Base-by-base conservation (phyloP, 371 early-diverging fungal species). In the Mortierella sp. region DNA sequence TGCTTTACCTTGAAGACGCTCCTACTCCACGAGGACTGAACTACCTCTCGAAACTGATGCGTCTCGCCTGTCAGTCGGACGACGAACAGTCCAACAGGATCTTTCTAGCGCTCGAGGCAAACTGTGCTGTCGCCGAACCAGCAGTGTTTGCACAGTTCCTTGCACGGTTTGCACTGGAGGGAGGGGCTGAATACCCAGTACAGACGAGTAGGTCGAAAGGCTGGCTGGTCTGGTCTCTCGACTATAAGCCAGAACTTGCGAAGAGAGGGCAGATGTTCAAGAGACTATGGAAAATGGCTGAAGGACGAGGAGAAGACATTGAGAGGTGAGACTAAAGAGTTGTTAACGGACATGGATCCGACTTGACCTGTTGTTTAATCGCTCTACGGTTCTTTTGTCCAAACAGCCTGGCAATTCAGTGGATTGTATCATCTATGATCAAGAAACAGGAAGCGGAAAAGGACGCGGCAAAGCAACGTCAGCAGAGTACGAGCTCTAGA, bases 161-260 rank as follows among this genome's bases (percentile, higher is more conserved):
- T 26, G 53, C 78, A 10, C 54, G 42, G 24, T 63, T 70, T 21
- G 54, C 60, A 5, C n/a, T 71, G 30, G 59, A 66, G 31, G 58
- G 60, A 24, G 64, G 71, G 3, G 71, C 67, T 23, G 24, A 45
- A 18, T 78, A 67, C 23, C 78, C 78, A 16, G 31, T 61, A 21
- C 24, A 58, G 30, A 27, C 66, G 7, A 41, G 42, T 19, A 27
- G 51, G 16, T 23, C 42, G 13, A 45, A 45, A 27, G 71, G 78
- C 5, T 78, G 78, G 78, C 57, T 78, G 10, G 61, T 52, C 0
- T 71, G 54, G 62, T 34, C 61, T 1, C 24, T 67, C 19, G 71
- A 78, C 14, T 78, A 71, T 24, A 78, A 71, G 34, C 64, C 58
- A 12, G 78, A 66, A 18, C 67, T 71, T n/a, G 51, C 39, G 5